Conservation (phyloP, 352 stramenopile species). For the Plasmopara viticola region DNA sequence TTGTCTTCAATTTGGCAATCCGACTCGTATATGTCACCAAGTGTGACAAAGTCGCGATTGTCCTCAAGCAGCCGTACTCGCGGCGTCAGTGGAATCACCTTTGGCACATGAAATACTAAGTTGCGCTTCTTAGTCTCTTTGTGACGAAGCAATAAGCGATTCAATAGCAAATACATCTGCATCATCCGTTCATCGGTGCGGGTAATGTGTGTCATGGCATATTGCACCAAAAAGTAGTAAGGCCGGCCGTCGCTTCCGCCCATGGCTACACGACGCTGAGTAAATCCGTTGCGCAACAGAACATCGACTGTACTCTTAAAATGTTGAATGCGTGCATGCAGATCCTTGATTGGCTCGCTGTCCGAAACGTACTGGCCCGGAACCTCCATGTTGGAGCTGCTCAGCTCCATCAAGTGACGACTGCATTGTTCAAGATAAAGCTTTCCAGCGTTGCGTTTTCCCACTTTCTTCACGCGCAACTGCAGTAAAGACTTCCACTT, state of each 20-base stretch:
- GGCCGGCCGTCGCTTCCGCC: constrained; percentile 83
- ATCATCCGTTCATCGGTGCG: constrained; percentile 92
- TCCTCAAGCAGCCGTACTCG: constrained; percentile 86
- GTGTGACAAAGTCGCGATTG: constrained; percentile 74
- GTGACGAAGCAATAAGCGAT: constrained; percentile 77
- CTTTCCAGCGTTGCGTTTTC: constrained; percentile 61
- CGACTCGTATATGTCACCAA: constrained; percentile 83
- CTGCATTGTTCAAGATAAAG: constrained; percentile 85
- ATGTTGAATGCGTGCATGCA: constrained; percentile 86
- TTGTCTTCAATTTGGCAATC: constrained; percentile 61
- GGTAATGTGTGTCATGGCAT: constrained; percentile 90
- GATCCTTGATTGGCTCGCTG: constrained; percentile 87
- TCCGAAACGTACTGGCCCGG: constrained; percentile 89
- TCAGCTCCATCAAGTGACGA: constrained; percentile 84
- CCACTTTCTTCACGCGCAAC: constrained; percentile 67
- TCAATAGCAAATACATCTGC: constrained; percentile 90
- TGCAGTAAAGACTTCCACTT: constrained; percentile 89
- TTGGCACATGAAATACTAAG: constrained; percentile 85
- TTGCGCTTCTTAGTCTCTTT: constrained; percentile 86
- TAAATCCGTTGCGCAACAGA: constrained; percentile 83
- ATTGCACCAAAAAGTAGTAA: constrained; percentile 91
- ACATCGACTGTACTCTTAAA: constrained; percentile 87
- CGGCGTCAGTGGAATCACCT: constrained; percentile 90
- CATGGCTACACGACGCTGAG: constrained; percentile 86
- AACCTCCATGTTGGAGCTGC: constrained; percentile 85